phyloP scores from a whole-genome alignment of 192 early-diverging fungal species.

The Coemansia sp. region DNA sequence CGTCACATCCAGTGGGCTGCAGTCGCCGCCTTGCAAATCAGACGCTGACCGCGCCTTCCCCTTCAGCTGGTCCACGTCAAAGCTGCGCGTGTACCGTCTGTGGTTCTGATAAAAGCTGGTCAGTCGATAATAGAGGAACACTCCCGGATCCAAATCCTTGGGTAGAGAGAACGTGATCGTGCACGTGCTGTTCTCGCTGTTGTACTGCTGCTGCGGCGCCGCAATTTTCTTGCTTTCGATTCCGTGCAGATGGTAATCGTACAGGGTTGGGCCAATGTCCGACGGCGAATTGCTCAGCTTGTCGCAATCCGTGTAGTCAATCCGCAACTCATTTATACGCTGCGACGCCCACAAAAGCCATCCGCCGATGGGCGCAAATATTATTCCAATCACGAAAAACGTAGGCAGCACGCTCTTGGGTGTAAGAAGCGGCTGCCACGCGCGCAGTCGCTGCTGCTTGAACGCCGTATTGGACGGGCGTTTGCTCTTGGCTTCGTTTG shows the following conservation, averaged over 20 bases:
- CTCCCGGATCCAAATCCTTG: slow-evolving; percentile 66
- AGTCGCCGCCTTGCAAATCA: slow-evolving; percentile 55
- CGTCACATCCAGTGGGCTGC: slow-evolving; percentile 58
- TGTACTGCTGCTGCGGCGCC: slow-evolving; percentile 55
- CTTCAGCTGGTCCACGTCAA: slow-evolving; percentile 78
- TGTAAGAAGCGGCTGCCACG: slow-evolving; percentile 98
- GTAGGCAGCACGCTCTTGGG: slow-evolving; percentile 97
- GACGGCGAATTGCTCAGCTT: slow-evolving; percentile 17
- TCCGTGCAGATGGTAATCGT: slow-evolving; percentile 47
- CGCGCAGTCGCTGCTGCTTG: slow-evolving; percentile 98
- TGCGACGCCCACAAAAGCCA: slow-evolving; percentile 85
- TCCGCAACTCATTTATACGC: slow-evolving; percentile 79
- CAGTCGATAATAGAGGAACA: slow-evolving; percentile 93
- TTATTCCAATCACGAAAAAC: slow-evolving; percentile 88
- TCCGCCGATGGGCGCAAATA: slow-evolving; percentile 95
- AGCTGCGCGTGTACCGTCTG: slow-evolving; percentile 90
- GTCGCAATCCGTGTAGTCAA: slow-evolving; percentile 93
- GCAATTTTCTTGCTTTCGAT: slow-evolving; percentile 30
- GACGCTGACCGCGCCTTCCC: slow-evolving; percentile 57
- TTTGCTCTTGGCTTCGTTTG: slow-evolving; percentile 37
- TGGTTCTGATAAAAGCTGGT: slow-evolving; percentile 99
- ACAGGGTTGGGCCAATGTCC: slow-evolving; percentile 13
- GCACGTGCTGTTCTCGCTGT: slow-evolving; percentile 58
- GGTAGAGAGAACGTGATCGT: slow-evolving; percentile 72
- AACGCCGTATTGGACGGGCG: slow-evolving; percentile 83